Conservation (phyloP, 1,139 yeast species). For the Suhomyces terraborum region DNA sequence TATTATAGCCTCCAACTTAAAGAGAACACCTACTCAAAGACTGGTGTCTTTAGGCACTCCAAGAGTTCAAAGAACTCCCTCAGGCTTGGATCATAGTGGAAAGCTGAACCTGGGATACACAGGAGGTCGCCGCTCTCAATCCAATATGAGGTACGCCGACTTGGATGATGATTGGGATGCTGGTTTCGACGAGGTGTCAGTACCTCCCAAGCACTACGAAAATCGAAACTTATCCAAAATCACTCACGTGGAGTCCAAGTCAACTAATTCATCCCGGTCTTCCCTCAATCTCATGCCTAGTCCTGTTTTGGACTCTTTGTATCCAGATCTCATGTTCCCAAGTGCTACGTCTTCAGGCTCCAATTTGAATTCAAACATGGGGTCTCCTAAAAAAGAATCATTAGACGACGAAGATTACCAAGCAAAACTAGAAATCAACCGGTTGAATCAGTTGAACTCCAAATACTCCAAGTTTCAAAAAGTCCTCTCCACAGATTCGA, state of each 20-base stretch:
- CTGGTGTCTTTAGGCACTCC: slow-evolving; percentile 26
- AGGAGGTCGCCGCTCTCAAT: slow-evolving; percentile 15
- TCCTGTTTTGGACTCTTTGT: slow-evolving; percentile 40
- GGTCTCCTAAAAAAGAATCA: slow-evolving; percentile 23
- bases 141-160: slow-evolving; percentile 49
- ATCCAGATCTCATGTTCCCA: slow-evolving; percentile 41
- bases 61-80: slow-evolving; percentile 17
- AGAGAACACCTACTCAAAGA: slow-evolving; percentile 24
- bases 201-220: slow-evolving; percentile 4
- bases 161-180: slow-evolving; percentile 95
- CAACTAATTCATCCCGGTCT: slow-evolving; percentile 4
- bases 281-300: slow-evolving; percentile 25
- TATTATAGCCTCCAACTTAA: slow-evolving; percentile 15
- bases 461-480: slow-evolving; percentile 69
- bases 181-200: slow-evolving; percentile 55
- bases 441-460: slow-evolving; percentile 57
- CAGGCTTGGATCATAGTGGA: slow-evolving; percentile 8
- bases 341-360: slow-evolving; percentile 6
- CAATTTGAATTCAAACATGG: too few species aligned
- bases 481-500: slow-evolving; percentile 57
- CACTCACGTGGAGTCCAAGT: slow-evolving; percentile 7
- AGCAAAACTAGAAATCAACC: slow-evolving; percentile 51
- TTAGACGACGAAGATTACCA: slow-evolving; percentile 32
- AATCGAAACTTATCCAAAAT: slow-evolving; percentile 8
- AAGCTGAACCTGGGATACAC: slow-evolving; percentile 5